These are phyloP conservation scores for Mycena sanguinolenta DNA, from an alignment of 768 basidiomycete species.

Conservation along the genomic window DNA sequence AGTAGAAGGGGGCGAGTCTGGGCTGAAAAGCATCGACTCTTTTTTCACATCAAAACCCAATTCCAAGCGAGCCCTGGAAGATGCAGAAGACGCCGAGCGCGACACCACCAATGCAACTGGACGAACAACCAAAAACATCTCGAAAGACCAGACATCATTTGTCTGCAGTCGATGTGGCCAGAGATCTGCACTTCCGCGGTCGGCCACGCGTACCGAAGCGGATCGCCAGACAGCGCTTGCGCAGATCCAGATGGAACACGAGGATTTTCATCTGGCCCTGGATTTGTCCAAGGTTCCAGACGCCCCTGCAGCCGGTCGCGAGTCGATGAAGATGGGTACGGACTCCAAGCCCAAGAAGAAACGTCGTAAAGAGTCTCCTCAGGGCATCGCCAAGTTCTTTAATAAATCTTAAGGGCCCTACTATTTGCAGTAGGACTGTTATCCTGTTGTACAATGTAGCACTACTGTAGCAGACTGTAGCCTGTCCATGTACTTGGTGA, in stretches of 20 bases:
- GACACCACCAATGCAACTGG: neutral
- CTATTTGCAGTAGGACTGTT: neutral
- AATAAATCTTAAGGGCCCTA: neutral
- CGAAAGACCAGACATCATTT: constrained; percentile 52
- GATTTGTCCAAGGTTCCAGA: constrained; percentile 69
- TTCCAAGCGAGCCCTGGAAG: constrained; percentile 57
- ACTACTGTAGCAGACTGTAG: neutral
- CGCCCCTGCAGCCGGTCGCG: constrained; percentile 26
- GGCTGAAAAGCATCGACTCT: constrained; percentile 89
- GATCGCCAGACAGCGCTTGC: constrained; percentile 54
- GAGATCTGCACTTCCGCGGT: constrained; percentile 52
- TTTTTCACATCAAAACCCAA: constrained; percentile 68
- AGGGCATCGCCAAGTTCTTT: constrained; percentile 66
- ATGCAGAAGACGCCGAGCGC: constrained; percentile 26
- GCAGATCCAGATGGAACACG: constrained; percentile 76
- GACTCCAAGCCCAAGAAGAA: constrained; percentile 47
- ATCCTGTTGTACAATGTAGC: neutral
- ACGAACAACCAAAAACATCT: constrained; percentile 20
- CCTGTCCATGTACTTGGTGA: constrained; percentile 7
- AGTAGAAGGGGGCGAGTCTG: constrained; percentile 78
- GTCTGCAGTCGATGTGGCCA: constrained; percentile 72
- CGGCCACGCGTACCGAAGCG: constrained; percentile 43
- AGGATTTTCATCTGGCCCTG: constrained; percentile 91
- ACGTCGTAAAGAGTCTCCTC: constrained; percentile 37
- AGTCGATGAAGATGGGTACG: constrained; percentile 36